Conservation (phyloP, 306 rosid genomes). For the Vigna trinervia region DNA sequence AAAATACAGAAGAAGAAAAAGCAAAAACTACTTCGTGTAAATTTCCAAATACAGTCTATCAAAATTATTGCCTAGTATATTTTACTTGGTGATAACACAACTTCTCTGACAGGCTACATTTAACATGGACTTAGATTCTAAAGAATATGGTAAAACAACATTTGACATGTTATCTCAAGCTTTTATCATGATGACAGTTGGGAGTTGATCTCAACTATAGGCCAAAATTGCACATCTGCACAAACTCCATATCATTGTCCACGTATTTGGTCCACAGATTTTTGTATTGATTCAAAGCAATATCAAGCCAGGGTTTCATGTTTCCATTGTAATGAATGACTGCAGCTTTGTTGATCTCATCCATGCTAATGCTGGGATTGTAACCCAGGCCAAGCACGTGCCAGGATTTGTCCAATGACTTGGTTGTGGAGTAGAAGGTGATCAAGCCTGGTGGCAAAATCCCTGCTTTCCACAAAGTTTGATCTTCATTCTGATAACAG, state of each 20-base stretch:
- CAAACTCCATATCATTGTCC: constrained; percentile 97
- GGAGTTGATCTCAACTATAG: constrained; percentile 57
- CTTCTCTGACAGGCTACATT: constrained; percentile 59
- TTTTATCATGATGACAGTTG: constrained; percentile 44
- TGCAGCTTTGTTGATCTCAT: constrained; percentile 90
- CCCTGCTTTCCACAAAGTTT: constrained; percentile 73
- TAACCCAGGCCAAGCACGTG: constrained; percentile 98
- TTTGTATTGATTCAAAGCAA: constrained; percentile 97
- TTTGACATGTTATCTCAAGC: constrained; percentile 46
- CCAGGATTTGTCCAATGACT: constrained; percentile 97
- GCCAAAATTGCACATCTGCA: constrained; percentile 99
- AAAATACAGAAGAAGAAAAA: not conserved
- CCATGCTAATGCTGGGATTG: constrained; percentile 98
- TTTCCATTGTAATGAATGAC: constrained; percentile 96
- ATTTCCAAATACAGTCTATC: constrained; percentile 52
- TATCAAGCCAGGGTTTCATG: constrained; percentile 99
- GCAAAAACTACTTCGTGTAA: constrained; percentile 56
- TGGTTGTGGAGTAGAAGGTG: constrained; percentile 87
- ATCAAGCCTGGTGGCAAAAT: constrained; percentile 83
- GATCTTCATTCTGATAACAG: constrained; percentile 74
- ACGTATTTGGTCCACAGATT: constrained; percentile 91
- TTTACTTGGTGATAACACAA: constrained; percentile 45
- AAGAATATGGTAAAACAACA: constrained; percentile 42
- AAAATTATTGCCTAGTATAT: constrained; percentile 46
- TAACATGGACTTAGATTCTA: constrained; percentile 51